A percentile compares a stretch with the other conserved stretches of the same genome.
phyloP scores from a whole-genome alignment of 371 early-diverging fungal species.

The Rhizopus microsporus region DNA sequence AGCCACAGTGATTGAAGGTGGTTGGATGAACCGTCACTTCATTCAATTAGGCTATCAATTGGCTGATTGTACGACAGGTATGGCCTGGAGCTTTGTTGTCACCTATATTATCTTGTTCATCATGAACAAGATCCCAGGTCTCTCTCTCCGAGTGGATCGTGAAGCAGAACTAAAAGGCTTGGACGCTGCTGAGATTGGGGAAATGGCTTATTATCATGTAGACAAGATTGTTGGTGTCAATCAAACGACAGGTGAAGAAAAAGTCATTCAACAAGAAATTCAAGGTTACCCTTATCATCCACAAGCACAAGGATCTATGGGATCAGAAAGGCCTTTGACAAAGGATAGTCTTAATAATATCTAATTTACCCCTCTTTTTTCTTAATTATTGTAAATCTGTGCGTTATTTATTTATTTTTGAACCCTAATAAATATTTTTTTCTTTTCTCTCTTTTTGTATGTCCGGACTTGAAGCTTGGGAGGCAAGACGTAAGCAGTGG shows the following conservation, averaged over 20 bases:
- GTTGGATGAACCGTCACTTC: conserved; percentile 85
- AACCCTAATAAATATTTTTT: background rate
- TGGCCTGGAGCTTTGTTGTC: conserved; percentile 78
- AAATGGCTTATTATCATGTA: conserved; percentile 65
- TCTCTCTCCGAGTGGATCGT: conserved; percentile 72
- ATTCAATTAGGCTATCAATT: conserved; percentile 82
- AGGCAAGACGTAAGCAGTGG: conserved; percentile 21
- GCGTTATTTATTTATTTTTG: background rate
- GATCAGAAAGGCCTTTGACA: conserved; percentile 19
- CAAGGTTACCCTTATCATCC: conserved; percentile 23
- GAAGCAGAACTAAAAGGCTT: conserved; percentile 73
- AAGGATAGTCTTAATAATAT: conserved; percentile 25
- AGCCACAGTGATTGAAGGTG: conserved; percentile 64
- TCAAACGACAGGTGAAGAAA: conserved; percentile 40
- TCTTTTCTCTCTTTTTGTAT: background rate
- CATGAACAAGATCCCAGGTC: conserved; percentile 81
- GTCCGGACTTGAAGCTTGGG: conserved; percentile 26
- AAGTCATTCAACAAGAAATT: conserved; percentile 40
- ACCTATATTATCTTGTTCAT: conserved; percentile 73
- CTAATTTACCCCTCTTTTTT: conserved; percentile 5
- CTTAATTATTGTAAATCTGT: background rate
- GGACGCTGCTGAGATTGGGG: conserved; percentile 81
- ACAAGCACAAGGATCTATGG: conserved; percentile 29
- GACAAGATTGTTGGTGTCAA: conserved; percentile 46
- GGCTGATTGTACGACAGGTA: conserved; percentile 73